These are phyloP conservation scores for Simmondsia chinensis DNA, from an alignment of 148 eudicot genomes.

Conservation along the genomic window DNA sequence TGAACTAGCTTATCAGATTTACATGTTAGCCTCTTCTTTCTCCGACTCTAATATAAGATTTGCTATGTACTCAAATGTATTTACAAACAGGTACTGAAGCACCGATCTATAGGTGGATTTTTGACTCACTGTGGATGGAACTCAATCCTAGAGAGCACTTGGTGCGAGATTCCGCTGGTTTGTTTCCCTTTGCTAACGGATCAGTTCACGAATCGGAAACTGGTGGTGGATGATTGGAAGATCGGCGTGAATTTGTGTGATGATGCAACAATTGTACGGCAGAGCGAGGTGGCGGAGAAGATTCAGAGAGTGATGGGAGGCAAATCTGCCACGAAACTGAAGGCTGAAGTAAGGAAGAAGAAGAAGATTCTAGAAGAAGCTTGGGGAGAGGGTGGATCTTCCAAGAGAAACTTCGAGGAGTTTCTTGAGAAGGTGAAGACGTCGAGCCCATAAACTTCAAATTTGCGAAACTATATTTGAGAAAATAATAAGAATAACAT, in stretches of 20 bases:
- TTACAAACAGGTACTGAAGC: constrained; percentile 23
- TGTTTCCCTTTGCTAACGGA: constrained; percentile 42
- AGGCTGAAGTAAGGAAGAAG: constrained; percentile 11
- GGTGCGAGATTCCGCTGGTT: constrained; percentile 36
- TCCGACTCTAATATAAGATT: too few relatives aligned
- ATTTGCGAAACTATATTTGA: too few relatives aligned
- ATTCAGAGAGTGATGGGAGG: constrained; percentile 24
- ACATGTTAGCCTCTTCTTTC: too few relatives aligned
- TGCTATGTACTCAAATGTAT: too few relatives aligned
- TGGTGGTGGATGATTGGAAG: constrained; percentile 50
- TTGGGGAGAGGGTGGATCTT: constrained; percentile 22
- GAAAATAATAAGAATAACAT: too few relatives aligned
- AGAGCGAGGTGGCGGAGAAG: constrained; percentile 26
- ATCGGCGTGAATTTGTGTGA: constrained; percentile 40
- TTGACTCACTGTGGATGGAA: too few relatives aligned
- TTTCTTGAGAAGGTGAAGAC: constrained; percentile 23
- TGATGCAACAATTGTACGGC: constrained; percentile 5
- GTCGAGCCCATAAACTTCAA: too few relatives aligned
- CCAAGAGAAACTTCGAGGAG: constrained; percentile 17
- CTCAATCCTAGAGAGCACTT: constrained; percentile 43
- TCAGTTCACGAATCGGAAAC: constrained; percentile 44
- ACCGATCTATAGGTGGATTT: constrained; percentile 37
- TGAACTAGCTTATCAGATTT: too few relatives aligned
- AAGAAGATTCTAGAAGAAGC: constrained; percentile 21
- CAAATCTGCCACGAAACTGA: constrained; percentile 2